phyloP scores from a whole-genome alignment of 768 basidiomycete species.

The Rhodocollybia butyracea region DNA sequence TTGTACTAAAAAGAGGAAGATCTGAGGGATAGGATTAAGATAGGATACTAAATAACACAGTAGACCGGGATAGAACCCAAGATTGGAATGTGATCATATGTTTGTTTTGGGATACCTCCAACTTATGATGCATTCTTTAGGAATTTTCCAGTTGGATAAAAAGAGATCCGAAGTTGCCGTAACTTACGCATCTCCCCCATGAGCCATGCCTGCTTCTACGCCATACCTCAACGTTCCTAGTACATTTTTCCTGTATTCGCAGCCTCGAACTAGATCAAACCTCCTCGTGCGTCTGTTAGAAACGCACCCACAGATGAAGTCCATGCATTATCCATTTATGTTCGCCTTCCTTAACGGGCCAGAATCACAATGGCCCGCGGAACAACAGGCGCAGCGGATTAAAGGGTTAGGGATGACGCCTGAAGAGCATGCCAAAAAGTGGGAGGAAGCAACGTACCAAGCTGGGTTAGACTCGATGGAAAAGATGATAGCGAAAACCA shows the following conservation, averaged over 20 bases:
- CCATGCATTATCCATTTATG: conserved; percentile 5
- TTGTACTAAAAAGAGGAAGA: too few relatives aligned
- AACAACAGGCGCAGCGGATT: neutral
- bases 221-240: neutral
- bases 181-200: too few relatives aligned
- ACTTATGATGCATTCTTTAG: too few relatives aligned
- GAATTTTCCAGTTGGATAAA: too few relatives aligned
- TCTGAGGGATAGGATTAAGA: too few relatives aligned
- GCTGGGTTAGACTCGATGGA: conserved; percentile 2
- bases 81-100: too few relatives aligned
- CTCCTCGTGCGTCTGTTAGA: conserved; percentile 2
- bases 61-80: too few relatives aligned
- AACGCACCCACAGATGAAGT: conserved; percentile 1
- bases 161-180: too few relatives aligned
- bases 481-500: neutral
- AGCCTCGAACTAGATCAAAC: conserved; percentile 9
- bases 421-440: neutral
- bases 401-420: neutral
- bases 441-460: neutral
- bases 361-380: neutral
- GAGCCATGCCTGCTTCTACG: neutral
- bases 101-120: too few relatives aligned
- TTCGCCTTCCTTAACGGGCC: neutral
- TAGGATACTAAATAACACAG: too few relatives aligned
- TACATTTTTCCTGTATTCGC: neutral